Conservation (phyloP, 805 yeast genomes). For the Metschnikowia noctiluminum region DNA sequence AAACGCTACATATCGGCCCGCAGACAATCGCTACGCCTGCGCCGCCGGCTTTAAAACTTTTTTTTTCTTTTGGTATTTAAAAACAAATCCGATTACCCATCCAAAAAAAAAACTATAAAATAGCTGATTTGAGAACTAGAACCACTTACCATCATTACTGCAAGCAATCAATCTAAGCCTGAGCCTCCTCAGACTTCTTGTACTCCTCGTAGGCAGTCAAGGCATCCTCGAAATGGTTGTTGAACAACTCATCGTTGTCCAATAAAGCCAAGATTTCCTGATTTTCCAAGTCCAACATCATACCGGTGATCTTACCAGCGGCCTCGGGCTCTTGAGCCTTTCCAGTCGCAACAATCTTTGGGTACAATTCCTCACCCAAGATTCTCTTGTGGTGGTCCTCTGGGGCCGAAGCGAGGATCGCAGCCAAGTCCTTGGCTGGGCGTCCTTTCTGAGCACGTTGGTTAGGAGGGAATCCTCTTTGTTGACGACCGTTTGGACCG, state of each 20-base stretch:
- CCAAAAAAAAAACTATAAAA: conserved; percentile 19
- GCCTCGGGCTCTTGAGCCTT: conserved; percentile 89
- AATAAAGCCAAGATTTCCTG: conserved; percentile 83
- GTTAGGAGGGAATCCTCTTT: conserved; percentile 56
- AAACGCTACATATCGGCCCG: too few relatives aligned
- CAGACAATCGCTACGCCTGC: too few relatives aligned
- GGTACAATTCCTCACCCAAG: conserved; percentile 96
- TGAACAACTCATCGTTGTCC: conserved; percentile 86
- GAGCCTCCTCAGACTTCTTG: conserved; percentile 52
- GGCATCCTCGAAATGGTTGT: conserved; percentile 91
- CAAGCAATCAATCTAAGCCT: conserved; percentile 17
- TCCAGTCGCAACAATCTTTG: conserved; percentile 82
- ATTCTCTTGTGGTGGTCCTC: conserved; percentile 95
- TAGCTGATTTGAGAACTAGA: conserved; percentile 15
- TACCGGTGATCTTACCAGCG: conserved; percentile 98
- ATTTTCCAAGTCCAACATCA: conserved; percentile 94
- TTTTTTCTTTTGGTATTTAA: conserved; percentile 22
- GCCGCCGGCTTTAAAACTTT: conserved; percentile 9
- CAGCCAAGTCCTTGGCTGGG: conserved; percentile 54
- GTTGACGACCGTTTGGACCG: conserved; percentile 46
- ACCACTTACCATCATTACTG: conserved; percentile 9
- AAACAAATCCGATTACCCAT: conserved; percentile 27
- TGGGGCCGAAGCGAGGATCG: conserved; percentile 60
- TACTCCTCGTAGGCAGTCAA: conserved; percentile 89
- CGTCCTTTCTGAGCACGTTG: conserved; percentile 43